A percentile compares a stretch with the other conserved stretches of the same genome.
phyloP scores from a whole-genome alignment of 345 rosid species.

The Alliaria petiolata region DNA sequence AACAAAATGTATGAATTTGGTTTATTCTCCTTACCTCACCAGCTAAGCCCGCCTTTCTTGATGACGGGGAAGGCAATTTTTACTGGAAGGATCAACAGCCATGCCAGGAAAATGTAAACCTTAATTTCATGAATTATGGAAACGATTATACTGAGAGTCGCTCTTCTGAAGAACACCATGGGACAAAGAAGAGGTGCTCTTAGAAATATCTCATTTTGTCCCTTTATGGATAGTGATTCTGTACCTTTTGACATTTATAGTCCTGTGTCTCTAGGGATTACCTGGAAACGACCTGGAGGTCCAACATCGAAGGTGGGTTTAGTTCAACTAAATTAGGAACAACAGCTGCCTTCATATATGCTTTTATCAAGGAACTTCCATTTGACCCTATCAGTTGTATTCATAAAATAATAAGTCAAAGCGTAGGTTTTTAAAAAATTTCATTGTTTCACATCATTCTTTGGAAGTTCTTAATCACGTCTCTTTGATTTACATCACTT shows the following conservation, averaged over 20 bases:
- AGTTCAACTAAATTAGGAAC: background rate
- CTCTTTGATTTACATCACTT: background rate
- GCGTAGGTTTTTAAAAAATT: background rate
- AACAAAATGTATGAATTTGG: constrained; percentile 1
- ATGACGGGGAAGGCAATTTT: constrained; percentile 32
- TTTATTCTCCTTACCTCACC: constrained; percentile 10
- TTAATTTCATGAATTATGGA: constrained; percentile 34
- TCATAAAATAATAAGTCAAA: background rate
- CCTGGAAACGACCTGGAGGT: constrained; percentile 34
- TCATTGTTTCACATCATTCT: background rate
- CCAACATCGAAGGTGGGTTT: constrained; percentile 47
- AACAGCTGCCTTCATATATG: background rate
- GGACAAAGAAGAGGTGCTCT: constrained; percentile 49
- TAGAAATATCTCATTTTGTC: constrained; percentile 7
- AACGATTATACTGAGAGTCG: constrained; percentile 30
- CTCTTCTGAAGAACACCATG: constrained; percentile 35
- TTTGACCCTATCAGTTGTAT: background rate
- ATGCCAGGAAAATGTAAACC: constrained; percentile 27
- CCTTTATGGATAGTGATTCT: background rate
- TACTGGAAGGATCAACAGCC: constrained; percentile 42
- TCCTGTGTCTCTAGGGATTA: constrained; percentile 42
- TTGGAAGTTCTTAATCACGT: background rate
- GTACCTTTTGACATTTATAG: constrained; percentile 17
- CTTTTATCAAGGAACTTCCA: constrained; percentile 7
- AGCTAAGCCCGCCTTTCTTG: constrained; percentile 36